phyloP scores from a whole-genome alignment of 2,329 filamentous ascomycete species.

The Arthrobotrys iridis region DNA sequence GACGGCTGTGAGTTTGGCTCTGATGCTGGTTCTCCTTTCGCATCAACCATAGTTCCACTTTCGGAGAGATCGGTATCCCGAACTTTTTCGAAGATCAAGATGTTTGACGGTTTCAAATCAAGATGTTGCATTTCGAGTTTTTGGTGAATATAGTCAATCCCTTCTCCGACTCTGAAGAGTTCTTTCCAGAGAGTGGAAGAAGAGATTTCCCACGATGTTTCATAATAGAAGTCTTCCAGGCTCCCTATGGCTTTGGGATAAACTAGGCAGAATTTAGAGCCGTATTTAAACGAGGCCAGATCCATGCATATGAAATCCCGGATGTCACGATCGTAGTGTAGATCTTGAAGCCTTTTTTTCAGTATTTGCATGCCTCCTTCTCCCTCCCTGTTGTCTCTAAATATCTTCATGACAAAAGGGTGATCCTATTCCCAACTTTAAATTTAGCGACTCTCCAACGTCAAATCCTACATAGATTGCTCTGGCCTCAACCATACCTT shows the following conservation, averaged over 20 bases:
- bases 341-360: not conserved
- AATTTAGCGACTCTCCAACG: not conserved
- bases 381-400: not conserved
- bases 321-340: not conserved
- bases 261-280: not conserved
- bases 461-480: not conserved
- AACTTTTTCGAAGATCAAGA: conserved; percentile 7
- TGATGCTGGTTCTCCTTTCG: not conserved
- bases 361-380: not conserved
- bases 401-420: conserved; percentile 20
- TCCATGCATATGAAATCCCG: conserved; percentile 8
- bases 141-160: conserved; percentile 10
- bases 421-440: not conserved
- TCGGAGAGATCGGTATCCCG: not conserved
- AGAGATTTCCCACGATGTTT: not conserved
- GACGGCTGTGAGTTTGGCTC: not conserved
- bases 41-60: not conserved
- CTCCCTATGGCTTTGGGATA: conserved; percentile 13
- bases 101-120: conserved; percentile 14
- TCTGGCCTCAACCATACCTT: not conserved
- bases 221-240: not conserved
- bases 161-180: not conserved
- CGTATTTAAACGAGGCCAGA: conserved; percentile 1
- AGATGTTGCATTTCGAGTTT: not conserved
- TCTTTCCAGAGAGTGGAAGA: not conserved